phyloP scores from a whole-genome alignment of 2,329 filamentous ascomycete genomes.

The Colletotrichum neosansevieriae region DNA sequence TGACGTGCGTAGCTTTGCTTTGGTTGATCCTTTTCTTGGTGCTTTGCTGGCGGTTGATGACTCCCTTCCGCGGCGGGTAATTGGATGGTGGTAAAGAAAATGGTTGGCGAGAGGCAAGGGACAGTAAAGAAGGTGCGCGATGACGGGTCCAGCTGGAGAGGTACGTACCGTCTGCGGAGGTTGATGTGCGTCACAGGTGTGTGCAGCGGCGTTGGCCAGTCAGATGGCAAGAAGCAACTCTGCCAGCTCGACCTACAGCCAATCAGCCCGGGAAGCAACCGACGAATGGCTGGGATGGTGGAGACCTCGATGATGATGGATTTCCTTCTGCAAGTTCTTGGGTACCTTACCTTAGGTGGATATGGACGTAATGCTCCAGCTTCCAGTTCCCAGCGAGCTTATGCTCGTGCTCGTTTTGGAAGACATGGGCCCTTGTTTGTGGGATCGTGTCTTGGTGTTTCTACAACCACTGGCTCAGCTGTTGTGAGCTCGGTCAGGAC shows the following conservation, averaged over 20 bases:
- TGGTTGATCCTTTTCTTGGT: constrained; percentile 18
- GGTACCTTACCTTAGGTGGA: constrained; percentile 18
- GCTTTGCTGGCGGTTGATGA: constrained; percentile 33
- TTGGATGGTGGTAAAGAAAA: constrained; percentile 14
- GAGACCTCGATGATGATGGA: not conserved
- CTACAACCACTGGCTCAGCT: constrained; percentile 35
- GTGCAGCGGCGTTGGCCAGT: constrained; percentile 23
- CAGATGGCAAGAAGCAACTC: constrained; percentile 27
- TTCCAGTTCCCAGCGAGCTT: no score
- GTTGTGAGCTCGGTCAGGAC: constrained; percentile 7
- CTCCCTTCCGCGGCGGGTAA: not conserved
- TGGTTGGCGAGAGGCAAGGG: constrained; percentile 18
- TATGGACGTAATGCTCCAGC: constrained; percentile 16
- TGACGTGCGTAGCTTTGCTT: constrained; percentile 31
- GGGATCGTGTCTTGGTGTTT: constrained; percentile 31
- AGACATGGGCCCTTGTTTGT: constrained; percentile 36
- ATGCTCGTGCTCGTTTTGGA: constrained; percentile 10
- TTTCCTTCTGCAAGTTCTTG: constrained; percentile 11
- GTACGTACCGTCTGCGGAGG: constrained; percentile 10
- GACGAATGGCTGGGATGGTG: constrained; percentile 27
- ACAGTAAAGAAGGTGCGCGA: constrained; percentile 5
- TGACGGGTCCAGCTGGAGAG: not conserved
- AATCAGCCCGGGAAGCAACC: not conserved
- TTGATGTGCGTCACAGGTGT: not conserved
- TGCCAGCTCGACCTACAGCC: not conserved